A percentile compares a stretch with the other conserved stretches of the same genome.
phyloP scores from a whole-genome alignment of 106 monocot species.

The Allium fistulosum region DNA sequence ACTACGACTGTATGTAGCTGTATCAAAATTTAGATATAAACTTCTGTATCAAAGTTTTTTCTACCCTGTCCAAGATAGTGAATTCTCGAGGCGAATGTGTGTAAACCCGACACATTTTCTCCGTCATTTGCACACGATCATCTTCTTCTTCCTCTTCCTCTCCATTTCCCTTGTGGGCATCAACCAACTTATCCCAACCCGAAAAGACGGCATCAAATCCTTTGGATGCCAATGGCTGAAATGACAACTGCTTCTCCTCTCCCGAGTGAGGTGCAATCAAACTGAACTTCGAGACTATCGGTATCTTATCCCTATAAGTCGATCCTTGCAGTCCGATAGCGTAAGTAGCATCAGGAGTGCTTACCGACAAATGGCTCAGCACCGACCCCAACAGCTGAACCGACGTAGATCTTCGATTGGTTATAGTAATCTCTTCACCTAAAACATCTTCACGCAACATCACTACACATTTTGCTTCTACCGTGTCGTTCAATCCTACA shows the following conservation, averaged over 20 bases:
- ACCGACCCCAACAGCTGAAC: constrained; percentile 40
- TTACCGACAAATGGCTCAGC: constrained; percentile 70
- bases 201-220: constrained; percentile 28
- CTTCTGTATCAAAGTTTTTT: too few species aligned
- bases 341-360: constrained; percentile 82
- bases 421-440: constrained; percentile 40
- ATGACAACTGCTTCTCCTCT: background rate
- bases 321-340: constrained; percentile 70
- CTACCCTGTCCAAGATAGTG: constrained; percentile 79
- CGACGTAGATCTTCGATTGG: constrained; percentile 32
- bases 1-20: too few species aligned
- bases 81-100: constrained; percentile 58
- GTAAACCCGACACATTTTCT: constrained; percentile 56
- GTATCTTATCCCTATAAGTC: constrained; percentile 26
- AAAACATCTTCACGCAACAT: constrained; percentile 44
- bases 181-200: constrained; percentile 8
- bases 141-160: constrained; percentile 44
- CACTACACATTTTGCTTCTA: constrained; percentile 44
- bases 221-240: constrained; percentile 21
- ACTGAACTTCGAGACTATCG: constrained; percentile 37
- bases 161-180: constrained; percentile 1
- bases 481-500: constrained; percentile 19
- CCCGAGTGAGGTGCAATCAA: constrained; percentile 46
- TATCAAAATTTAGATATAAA: too few species aligned
- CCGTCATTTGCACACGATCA: constrained; percentile 41